Percentiles rank a stretch among this genome's conserved stretches.
Conservation (phyloP, 371 early-diverging fungal genomes). For the Polyrhizophydium stewartii region DNA sequence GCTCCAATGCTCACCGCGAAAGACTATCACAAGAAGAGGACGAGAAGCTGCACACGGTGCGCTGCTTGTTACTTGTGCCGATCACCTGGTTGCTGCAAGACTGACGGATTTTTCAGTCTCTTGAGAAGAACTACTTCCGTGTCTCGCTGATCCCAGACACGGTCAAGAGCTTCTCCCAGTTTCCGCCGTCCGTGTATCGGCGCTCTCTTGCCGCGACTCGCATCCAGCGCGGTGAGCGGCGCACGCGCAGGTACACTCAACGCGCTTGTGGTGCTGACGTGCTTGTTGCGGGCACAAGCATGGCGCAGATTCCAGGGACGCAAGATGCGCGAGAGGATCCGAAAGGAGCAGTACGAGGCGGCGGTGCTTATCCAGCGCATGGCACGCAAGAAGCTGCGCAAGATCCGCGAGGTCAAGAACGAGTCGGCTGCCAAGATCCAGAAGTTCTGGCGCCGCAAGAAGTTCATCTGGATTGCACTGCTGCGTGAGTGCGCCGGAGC, state of each 20-base stretch:
- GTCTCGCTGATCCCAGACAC: constrained; percentile 23
- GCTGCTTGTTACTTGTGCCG: constrained; percentile 2
- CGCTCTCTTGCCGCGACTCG: constrained; percentile 41
- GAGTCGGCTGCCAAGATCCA: constrained; percentile 44
- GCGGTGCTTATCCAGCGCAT: constrained; percentile 46
- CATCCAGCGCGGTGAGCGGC: constrained; percentile 37
- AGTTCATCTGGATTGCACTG: constrained; percentile 42
- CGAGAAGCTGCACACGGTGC: constrained; percentile 35
- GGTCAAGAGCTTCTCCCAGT: constrained; percentile 44
- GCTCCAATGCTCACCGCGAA: constrained; percentile 12
- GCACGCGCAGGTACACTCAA: background rate
- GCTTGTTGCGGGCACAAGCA: constrained; percentile 17
- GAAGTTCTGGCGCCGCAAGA: constrained; percentile 37
- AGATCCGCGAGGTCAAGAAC: constrained; percentile 35
- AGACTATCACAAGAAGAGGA: constrained; percentile 35
- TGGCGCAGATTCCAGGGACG: constrained; percentile 40
- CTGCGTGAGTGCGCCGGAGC: constrained; percentile 26
- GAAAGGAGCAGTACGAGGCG: constrained; percentile 35
- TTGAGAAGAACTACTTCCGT: constrained; percentile 42
- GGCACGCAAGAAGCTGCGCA: constrained; percentile 37
- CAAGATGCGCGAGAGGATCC: constrained; percentile 26
- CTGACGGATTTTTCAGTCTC: constrained; percentile 15
- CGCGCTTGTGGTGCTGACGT: background rate
- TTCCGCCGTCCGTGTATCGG: constrained; percentile 48
- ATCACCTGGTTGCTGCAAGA: background rate